Conservation (phyloP, 176 grass and related monocot genomes). For the Oropetium thomaeum region DNA sequence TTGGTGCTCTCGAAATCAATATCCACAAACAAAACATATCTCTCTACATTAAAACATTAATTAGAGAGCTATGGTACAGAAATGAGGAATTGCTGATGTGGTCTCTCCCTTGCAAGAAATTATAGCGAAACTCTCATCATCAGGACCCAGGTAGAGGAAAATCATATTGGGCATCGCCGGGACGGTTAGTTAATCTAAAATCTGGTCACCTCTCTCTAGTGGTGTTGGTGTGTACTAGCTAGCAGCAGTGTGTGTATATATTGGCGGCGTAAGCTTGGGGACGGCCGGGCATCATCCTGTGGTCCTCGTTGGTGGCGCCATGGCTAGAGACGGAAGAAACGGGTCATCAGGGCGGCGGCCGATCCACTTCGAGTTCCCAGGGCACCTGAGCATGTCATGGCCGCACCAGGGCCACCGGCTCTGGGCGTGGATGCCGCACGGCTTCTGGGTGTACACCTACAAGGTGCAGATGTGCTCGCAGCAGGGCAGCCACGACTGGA, state of each 20-base stretch:
- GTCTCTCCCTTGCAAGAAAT: not conserved
- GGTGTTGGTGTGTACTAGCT: not conserved
- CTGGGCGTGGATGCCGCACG: conserved; percentile 36
- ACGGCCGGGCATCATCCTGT: no score
- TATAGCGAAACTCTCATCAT: no score
- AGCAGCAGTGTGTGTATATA: no score
- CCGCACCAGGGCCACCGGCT: conserved; percentile 27
- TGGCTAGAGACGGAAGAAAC: not conserved
- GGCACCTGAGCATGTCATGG: no score
- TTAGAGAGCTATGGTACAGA: not conserved
- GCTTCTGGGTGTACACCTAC: conserved; percentile 61
- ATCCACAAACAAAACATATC: not conserved
- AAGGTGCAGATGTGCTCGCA: conserved; percentile 57
- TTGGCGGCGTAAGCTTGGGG: no score
- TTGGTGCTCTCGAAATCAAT: not conserved
- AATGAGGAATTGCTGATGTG: no score
- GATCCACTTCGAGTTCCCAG: not conserved
- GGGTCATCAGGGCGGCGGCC: no score
- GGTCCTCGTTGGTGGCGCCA: conserved; percentile 8
- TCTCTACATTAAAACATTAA: not conserved
- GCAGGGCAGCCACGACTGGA: conserved; percentile 45
- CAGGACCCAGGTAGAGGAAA: no score
- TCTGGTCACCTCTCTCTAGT: not conserved
- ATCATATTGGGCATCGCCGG: no score
- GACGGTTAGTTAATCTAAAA: no score